phyloP scores from a whole-genome alignment of 805 yeast species.

The Ogataea saltuana region DNA sequence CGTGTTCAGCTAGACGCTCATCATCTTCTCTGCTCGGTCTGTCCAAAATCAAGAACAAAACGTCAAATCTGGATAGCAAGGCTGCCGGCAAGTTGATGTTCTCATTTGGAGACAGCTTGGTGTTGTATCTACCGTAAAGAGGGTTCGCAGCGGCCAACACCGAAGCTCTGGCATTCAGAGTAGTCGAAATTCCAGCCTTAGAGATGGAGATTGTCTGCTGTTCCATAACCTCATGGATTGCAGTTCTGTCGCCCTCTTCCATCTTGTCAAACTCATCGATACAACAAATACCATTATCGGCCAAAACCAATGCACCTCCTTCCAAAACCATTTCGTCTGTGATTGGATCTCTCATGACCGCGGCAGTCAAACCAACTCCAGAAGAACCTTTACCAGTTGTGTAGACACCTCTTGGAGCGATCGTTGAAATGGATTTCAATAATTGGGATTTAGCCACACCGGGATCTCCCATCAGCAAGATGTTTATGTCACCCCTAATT shows the following conservation, averaged over 20 bases:
- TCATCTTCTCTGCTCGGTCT: conserved; percentile 78
- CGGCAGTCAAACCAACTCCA: conserved; percentile 98
- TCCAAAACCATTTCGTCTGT: conserved; percentile 98
- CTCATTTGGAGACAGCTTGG: conserved; percentile 86
- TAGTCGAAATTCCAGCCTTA: conserved; percentile 96
- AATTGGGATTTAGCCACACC: conserved; percentile 99
- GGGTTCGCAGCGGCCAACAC: conserved; percentile 99
- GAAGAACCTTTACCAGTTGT: conserved; percentile 99
- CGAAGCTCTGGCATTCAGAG: conserved; percentile 92
- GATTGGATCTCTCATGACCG: conserved; percentile 98
- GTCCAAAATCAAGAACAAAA: conserved; percentile 83
- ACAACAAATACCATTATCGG: conserved; percentile 97
- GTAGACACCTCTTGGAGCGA: conserved; percentile 95
- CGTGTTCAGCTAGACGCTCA: conserved; percentile 87
- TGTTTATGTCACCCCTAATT: conserved; percentile 95
- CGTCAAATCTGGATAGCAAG: conserved; percentile 88
- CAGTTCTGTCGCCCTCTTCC: conserved; percentile 96
- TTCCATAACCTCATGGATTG: conserved; percentile 99
- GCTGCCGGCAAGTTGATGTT: conserved; percentile 98
- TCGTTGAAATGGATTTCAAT: conserved; percentile 83
- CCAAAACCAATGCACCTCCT: conserved; percentile 96
- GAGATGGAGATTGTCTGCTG: conserved; percentile 97
- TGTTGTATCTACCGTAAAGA: conserved; percentile 89
- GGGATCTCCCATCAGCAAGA: conserved; percentile 98
- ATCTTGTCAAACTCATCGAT: conserved; percentile 98